phyloP scores from a whole-genome alignment of 2,329 filamentous ascomycete species.

The Tolypocladium endophyticum region DNA sequence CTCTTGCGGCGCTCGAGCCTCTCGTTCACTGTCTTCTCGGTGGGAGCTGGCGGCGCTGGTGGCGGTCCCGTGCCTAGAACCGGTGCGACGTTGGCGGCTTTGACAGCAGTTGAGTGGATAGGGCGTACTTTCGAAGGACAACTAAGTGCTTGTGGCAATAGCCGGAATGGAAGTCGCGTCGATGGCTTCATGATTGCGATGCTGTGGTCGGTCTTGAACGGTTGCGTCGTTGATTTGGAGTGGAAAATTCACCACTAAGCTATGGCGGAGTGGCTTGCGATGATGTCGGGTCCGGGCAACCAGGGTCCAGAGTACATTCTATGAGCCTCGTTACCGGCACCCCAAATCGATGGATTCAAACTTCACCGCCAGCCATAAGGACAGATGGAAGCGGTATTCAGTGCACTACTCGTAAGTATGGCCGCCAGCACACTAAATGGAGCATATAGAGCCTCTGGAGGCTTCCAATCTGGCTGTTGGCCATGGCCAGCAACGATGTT shows the following conservation, averaged over 20 bases:
- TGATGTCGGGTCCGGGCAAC: conserved; percentile 9
- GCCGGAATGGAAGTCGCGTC: conserved; percentile 26
- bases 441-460: too few relatives aligned
- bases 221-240: not conserved
- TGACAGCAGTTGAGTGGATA: conserved; percentile 21
- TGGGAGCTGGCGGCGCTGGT: conserved; percentile 41
- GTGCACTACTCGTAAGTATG: too few relatives aligned
- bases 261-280: not conserved
- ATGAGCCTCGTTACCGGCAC: not conserved
- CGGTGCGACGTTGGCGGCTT: conserved; percentile 37
- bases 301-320: not conserved
- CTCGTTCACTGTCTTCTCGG: conserved; percentile 26
- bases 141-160: conserved; percentile 15
- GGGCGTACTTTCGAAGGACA: conserved; percentile 11
- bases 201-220: conserved; percentile 1
- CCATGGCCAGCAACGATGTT: not conserved
- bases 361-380: too few relatives aligned
- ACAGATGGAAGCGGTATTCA: too few relatives aligned
- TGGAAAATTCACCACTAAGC: conserved; percentile 6
- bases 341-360: not conserved
- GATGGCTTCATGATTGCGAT: conserved; percentile 28
- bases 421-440: not conserved
- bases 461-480: not conserved
- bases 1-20: conserved; percentile 39
- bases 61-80: conserved; percentile 49